A percentile compares a stretch with the other conserved stretches of the same genome.
phyloP scores from a whole-genome alignment of 257 asterid genomes.

The Apocynum venetum region DNA sequence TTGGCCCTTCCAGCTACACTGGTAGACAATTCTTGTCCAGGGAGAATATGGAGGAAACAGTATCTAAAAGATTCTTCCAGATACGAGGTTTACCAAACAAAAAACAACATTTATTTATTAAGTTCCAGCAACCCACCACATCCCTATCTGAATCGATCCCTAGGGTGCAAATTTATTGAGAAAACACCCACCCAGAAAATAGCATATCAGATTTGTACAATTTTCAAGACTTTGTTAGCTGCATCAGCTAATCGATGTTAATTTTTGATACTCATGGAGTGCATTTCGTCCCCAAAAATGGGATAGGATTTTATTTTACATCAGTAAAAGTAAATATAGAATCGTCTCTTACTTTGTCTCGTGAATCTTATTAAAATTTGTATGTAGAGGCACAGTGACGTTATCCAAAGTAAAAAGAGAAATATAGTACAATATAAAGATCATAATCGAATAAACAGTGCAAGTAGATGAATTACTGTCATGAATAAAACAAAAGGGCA shows the following conservation, averaged over 20 bases:
- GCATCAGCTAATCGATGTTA: no score
- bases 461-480: no score
- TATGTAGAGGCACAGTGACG: no score
- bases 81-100: conserved; percentile 15
- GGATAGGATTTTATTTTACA: neutral
- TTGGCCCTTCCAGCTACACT: neutral
- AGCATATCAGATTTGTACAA: neutral
- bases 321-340: neutral
- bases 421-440: no score
- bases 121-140: neutral
- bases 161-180: neutral
- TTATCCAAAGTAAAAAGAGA: no score
- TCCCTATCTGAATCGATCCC: neutral
- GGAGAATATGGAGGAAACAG: neutral
- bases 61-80: conserved; percentile 17
- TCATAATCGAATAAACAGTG: no score
- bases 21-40: conserved; percentile 10
- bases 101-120: conserved; percentile 8
- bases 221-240: neutral
- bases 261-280: no score
- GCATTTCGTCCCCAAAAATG: no score
- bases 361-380: no score
- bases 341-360: no score
- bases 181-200: neutral
- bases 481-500: no score